phyloP scores from a whole-genome alignment of 768 basidiomycete genomes.

The Scleroderma bovista region DNA sequence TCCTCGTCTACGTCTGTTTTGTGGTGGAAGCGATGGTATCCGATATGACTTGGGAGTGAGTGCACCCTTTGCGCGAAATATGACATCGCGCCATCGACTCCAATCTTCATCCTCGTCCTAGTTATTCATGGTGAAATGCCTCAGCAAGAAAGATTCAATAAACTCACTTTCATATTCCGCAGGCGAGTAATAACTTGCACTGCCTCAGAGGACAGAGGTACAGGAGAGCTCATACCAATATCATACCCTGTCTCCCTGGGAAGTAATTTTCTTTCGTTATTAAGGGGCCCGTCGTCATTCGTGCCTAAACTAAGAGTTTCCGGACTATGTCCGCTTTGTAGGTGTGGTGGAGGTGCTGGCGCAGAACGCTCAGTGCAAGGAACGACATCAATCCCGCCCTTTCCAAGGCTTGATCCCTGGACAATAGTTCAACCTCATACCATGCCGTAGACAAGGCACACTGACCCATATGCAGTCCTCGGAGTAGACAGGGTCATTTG shows the following conservation, averaged over 20 bases:
- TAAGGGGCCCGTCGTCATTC: neutral
- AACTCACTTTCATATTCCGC: conserved; percentile 73
- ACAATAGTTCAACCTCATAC: neutral
- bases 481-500: conserved; percentile 93
- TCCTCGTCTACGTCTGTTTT: conserved; percentile 55
- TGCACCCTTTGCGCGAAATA: conserved; percentile 70
- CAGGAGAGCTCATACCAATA: conserved; percentile 84
- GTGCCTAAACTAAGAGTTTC: conserved; percentile 32
- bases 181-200: conserved; percentile 73
- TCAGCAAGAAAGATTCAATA: neutral
- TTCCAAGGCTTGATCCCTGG: conserved; percentile 69
- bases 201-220: conserved; percentile 71
- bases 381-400: conserved; percentile 72
- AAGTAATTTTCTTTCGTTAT: conserved; percentile 39
- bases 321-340: conserved; percentile 36
- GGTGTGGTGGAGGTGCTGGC: conserved; percentile 47
- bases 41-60: conserved; percentile 33
- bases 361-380: conserved; percentile 63
- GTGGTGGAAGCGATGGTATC: conserved; percentile 46
- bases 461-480: conserved; percentile 71
- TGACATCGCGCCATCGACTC: conserved; percentile 82
- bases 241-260: conserved; percentile 84
- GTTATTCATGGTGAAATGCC: neutral
- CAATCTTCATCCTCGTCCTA: conserved; percentile 87
- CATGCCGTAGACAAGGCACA: neutral